A percentile compares a stretch with the other conserved stretches of the same genome.
These are phyloP conservation scores for Rhodotorula sp. DNA, from an alignment of 1,284 basidiomycete genomes.

Conservation along the genomic window DNA sequence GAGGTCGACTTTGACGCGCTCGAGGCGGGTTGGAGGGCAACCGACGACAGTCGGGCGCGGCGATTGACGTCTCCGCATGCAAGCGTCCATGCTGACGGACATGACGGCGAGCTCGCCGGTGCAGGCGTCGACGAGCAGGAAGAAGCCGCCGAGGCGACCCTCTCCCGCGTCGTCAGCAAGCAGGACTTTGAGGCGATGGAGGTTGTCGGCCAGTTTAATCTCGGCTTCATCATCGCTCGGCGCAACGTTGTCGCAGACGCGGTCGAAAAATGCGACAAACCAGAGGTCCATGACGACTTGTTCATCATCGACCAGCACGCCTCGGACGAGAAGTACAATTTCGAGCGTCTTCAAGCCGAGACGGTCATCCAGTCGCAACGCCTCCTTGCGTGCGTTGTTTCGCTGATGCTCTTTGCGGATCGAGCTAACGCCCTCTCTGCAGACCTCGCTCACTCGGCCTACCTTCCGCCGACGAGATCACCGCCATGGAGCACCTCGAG, in stretches of 20 bases:
- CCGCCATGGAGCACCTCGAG: slow-evolving; percentile 81
- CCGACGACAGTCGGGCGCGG: too few relatives aligned
- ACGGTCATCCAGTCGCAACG: slow-evolving; percentile 84
- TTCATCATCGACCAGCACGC: slow-evolving; percentile 77
- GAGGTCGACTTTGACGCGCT: slow-evolving; percentile 14
- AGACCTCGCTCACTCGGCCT: slow-evolving; percentile 79
- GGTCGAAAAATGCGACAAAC: slow-evolving; percentile 8
- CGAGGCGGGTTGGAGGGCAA: slow-evolving; percentile 9
- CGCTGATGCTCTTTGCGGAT: neutral
- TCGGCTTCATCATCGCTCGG: slow-evolving; percentile 88
- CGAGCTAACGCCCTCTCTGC: neutral
- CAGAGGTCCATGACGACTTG: slow-evolving; percentile 66
- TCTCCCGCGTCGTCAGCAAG: slow-evolving; percentile 85
- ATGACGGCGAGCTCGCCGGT: slow-evolving; percentile 42
- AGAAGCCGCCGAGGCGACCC: slow-evolving; percentile 64
- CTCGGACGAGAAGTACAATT: slow-evolving; percentile 95
- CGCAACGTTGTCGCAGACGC: slow-evolving; percentile 48
- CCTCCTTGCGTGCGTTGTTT: slow-evolving; percentile 66
- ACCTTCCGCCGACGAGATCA: slow-evolving; percentile 83
- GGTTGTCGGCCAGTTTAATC: slow-evolving; percentile 91
- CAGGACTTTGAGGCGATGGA: slow-evolving; percentile 81
- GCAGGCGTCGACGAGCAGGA: slow-evolving; percentile 65
- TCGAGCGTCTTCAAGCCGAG: slow-evolving; percentile 84
- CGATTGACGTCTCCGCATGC: neutral
- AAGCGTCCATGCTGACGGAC: too few relatives aligned